phyloP scores from a whole-genome alignment of 1,284 basidiomycete genomes.

The Pterula multifida region DNA sequence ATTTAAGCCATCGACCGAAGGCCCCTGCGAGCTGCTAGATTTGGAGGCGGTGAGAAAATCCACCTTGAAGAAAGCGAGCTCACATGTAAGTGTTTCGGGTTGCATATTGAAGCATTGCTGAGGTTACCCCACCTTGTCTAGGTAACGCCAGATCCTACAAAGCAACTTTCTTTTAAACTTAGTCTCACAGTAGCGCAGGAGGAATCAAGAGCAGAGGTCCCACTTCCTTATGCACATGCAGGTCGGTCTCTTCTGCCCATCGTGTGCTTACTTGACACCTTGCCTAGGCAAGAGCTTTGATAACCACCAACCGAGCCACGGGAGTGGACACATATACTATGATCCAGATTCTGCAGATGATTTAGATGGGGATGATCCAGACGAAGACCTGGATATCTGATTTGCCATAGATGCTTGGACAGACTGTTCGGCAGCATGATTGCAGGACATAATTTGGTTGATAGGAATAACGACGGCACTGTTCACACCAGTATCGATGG shows the following conservation, averaged over 20 bases:
- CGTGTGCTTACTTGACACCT: conserved; percentile 5
- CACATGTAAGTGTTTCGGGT: no score
- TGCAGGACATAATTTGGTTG: no score
- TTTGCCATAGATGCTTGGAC: no score
- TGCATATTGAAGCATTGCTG: no score
- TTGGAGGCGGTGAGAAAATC: conserved; percentile 39
- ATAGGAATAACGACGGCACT: no score
- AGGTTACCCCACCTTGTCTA: no score
- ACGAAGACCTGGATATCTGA: conserved; percentile 79
- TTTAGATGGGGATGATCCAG: conserved; percentile 82
- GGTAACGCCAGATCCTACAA: conserved; percentile 40
- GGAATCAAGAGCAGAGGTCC: conserved; percentile 65
- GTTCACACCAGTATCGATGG: no score
- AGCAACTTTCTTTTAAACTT: conserved; percentile 76
- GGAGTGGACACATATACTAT: conserved; percentile 24
- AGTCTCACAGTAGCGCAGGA: conserved; percentile 77
- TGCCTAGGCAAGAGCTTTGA: conserved; percentile 10
- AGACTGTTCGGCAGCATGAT: no score
- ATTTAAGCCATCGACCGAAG: conserved; percentile 29
- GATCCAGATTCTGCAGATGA: conserved; percentile 85
- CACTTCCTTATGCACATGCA: conserved; percentile 79
- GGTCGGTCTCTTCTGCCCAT: conserved; percentile 30
- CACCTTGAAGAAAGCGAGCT: not conserved
- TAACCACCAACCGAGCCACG: conserved; percentile 11
- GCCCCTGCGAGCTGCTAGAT: conserved; percentile 32